Conservation (phyloP, 177 flowering plant genomes). For the Tripterygium wilfordii region DNA sequence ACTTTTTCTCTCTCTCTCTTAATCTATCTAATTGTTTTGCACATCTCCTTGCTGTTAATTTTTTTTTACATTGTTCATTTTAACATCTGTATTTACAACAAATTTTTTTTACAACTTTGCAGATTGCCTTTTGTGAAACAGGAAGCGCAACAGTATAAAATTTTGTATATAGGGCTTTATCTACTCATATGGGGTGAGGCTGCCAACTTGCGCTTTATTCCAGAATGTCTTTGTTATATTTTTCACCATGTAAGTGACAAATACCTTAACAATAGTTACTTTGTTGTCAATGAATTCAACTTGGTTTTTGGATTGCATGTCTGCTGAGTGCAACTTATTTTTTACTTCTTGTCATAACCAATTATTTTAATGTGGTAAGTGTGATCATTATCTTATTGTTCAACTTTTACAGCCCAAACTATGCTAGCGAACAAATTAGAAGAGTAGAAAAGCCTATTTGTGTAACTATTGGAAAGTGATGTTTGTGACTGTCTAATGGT, state of each 20-base stretch:
- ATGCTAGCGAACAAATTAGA: no score
- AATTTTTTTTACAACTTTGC: constrained; percentile 10
- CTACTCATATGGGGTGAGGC: constrained; percentile 99
- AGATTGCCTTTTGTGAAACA: constrained; percentile 75
- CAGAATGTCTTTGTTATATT: constrained; percentile 91
- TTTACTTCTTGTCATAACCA: no score
- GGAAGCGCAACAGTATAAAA: constrained; percentile 76
- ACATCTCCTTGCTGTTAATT: neutral
- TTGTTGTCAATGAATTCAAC: neutral
- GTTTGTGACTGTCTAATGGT: no score
- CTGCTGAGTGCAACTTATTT: neutral
- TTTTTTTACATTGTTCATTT: neutral
- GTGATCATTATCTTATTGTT: no score
- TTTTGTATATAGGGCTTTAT: constrained; percentile 74
- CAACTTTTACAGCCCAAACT: no score
- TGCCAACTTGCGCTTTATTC: constrained; percentile 91
- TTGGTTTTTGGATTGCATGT: neutral
- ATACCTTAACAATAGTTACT: constrained; percentile 2
- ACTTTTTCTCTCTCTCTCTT: no score
- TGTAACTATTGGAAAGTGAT: no score
- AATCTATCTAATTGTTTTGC: no score
- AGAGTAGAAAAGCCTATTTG: no score
- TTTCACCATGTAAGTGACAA: constrained; percentile 83
- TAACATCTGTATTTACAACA: no score
- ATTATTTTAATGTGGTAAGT: no score